These are phyloP conservation scores for Ceratonia siliqua DNA, from an alignment of 306 rosid genomes.

Conservation along the genomic window DNA sequence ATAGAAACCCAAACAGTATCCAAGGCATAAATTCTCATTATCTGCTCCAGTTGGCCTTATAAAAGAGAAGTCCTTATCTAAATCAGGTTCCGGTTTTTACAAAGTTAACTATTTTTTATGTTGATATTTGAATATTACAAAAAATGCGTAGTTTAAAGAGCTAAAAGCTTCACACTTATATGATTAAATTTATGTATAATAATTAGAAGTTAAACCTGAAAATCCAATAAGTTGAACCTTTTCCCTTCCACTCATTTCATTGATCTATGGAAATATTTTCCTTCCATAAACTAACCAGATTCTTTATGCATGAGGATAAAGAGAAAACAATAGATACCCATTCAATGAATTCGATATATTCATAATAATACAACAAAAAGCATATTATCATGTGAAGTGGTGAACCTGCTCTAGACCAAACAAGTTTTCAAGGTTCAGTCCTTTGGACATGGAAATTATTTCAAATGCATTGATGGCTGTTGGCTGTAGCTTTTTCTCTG, in stretches of 20 bases:
- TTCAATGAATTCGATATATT: slow-evolving; percentile 18
- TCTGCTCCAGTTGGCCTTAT: background rate
- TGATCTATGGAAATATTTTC: background rate
- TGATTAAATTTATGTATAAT: background rate
- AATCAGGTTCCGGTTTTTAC: background rate
- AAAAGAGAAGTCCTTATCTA: background rate
- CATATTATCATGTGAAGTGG: slow-evolving; percentile 18
- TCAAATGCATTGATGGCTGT: slow-evolving; percentile 92
- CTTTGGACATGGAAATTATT: slow-evolving; percentile 92
- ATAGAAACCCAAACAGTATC: background rate
- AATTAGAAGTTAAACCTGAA: too few species aligned
- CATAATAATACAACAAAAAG: slow-evolving; percentile 16
- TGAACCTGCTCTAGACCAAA: slow-evolving; percentile 87
- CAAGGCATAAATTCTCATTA: background rate
- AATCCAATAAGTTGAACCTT: background rate
- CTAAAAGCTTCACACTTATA: background rate
- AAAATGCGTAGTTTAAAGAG: background rate
- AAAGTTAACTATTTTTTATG: background rate
- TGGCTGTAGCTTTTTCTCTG: slow-evolving; percentile 90
- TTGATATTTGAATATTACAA: too few species aligned
- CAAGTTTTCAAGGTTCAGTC: slow-evolving; percentile 91
- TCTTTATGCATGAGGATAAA: background rate
- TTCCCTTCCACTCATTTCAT: background rate
- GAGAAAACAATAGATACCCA: background rate
- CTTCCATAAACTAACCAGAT: background rate